Evolutionary conservation across 805 yeast species (phyloP), one percentile per base, ranked within the genome.

Genomic region (Debaryomyces tyrocola): DNA sequence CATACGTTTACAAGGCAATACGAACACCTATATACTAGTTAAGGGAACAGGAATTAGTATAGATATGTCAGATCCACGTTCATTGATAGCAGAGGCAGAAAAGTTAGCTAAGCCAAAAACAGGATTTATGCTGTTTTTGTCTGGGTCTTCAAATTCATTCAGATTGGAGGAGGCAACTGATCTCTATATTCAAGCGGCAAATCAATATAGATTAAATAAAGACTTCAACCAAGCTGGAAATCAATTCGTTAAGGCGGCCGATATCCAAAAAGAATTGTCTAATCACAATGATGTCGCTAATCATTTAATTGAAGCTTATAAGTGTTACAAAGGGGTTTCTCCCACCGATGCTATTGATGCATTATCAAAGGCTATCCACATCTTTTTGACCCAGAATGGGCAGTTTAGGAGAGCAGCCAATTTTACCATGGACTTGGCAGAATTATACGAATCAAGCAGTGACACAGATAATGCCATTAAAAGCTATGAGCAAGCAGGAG

Each of bases 351-450:
- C 95, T 7, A 96, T 90, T 4, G 78, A 84, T 43, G 82, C 89
- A 4, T 74, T 94, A 51, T 78, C 79, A 47, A 79, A 78, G 56
- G 96, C 98, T 0, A 84, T 92, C 49, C 84, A 82, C 51, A 77
- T 89, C 61, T 92, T 91, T 66, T 69, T 72, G 51, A 90, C 96
- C 1, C 77, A 82, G 51, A 83, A 88, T 56, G 99, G 99, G 10
- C 97, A 92, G 65, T 94, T 94, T 70, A 83, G 99, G 64, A 78
- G 98, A 64, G 97, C 96, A 20, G 99, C 99, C 10, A 90, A 90
- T 62, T 91, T 87, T 71, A 86, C 91, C 62, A 82, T 86, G 74
- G 99, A 94, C 63, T 75, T 94, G 59, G 99, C 91, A 9, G 90
- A 83, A 54, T 66, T 92, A 39, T 89, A 87, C 61, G 98, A 92